Base-by-base conservation (phyloP, 371 early-diverging fungal species). In the Lichtheimia hyalospora region DNA sequence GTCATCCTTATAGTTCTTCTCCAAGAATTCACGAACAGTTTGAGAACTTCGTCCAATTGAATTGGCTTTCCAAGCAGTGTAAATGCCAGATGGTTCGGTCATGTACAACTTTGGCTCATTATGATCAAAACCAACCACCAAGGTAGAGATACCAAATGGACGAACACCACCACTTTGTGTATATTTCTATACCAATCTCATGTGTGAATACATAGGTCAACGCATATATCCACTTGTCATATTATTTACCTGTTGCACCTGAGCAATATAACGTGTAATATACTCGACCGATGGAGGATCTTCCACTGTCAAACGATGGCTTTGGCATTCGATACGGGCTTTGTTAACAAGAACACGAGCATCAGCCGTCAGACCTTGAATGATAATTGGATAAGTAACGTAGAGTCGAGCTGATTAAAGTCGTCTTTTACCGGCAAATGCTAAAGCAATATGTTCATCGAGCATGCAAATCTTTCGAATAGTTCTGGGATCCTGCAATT, bases 81-180 rank as follows among this genome's bases (percentile, higher is more conserved):
- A 99, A 67, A 98, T 99, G 55, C 99, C 99, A 50, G 99, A 96
- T 14, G 99, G 99, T 66, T 99, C 99, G 18, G 99, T 97, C 80
- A 98, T 94, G 84, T 94, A 99, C 61, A 99, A 88, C 70, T 90
- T 89, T 34, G 99, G 98, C 16, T 81, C 83, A 65, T 89, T 86
- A 71, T 90, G 88, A 61, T 91, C 87, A 67, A 92, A 89, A n/a
- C 99, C 99, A 67, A 98, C 92, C 65, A 99, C 84, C 49, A 99
- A 84, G 49, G 97, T 95, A 53, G 97, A 95, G 57, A 99, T 94
- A 67, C 99, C 99, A 79, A 99, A 98, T 24, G 99, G 99, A 71
- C 99, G 91, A 18, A 96, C 93, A 77, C 98, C 98, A 70, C 97
- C 97, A 75, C 93, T 92, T 78, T 99, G 99, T 41, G 99, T 99